A percentile compares a stretch with the other conserved stretches of the same genome.
phyloP scores from a whole-genome alignment of 352 stramenopile species.

The Globisporangium solare region DNA sequence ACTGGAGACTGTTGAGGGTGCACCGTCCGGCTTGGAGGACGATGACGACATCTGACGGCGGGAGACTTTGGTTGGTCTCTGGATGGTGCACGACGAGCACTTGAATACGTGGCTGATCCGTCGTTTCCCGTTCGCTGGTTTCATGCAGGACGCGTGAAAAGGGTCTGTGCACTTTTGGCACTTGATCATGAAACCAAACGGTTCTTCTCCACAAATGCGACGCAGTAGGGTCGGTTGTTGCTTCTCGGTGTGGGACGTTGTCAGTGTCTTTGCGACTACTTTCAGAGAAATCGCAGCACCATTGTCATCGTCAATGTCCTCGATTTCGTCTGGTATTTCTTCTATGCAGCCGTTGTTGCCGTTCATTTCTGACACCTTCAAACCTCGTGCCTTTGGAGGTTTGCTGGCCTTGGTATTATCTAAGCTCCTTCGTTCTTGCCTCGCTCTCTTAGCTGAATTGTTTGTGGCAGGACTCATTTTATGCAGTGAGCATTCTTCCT shows the following conservation, averaged over 20 bases:
- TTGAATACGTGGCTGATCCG: slow-evolving; percentile 26
- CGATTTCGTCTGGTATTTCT: slow-evolving; percentile 12
- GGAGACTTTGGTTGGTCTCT: slow-evolving; percentile 23
- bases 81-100: slow-evolving; percentile 20
- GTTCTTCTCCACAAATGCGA: slow-evolving; percentile 24
- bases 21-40: slow-evolving; percentile 1
- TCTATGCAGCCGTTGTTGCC: neutral
- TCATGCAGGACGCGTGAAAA: slow-evolving; percentile 41
- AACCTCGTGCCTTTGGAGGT: neutral
- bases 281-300: neutral
- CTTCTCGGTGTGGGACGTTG: neutral
- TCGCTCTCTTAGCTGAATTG: too few species aligned
- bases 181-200: slow-evolving; percentile 53
- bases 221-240: neutral
- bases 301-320: slow-evolving; percentile 6
- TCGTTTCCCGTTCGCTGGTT: slow-evolving; percentile 21
- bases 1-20: neutral
- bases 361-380: too few species aligned
- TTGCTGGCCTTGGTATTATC: too few species aligned
- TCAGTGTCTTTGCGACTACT: neutral
- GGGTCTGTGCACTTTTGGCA: slow-evolving; percentile 49
- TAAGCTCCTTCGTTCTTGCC: too few species aligned
- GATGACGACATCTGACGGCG: neutral
- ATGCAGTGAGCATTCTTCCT: too few species aligned
- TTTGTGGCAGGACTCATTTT: too few species aligned